Evolutionary conservation across 805 yeast genomes (phyloP).

Genomic region (Kockiozyma suomiensis): DNA sequence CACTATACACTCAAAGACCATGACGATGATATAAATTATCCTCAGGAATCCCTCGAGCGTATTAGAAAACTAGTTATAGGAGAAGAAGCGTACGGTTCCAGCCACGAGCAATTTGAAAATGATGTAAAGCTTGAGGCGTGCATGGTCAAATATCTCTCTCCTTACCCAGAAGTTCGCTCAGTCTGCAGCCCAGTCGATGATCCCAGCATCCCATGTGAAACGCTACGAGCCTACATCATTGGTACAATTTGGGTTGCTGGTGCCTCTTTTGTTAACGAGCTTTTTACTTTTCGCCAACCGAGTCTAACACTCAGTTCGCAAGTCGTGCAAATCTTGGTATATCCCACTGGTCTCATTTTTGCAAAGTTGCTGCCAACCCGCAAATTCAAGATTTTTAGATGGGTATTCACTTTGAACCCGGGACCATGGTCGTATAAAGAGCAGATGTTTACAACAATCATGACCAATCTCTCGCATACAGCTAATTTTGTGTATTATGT

Average conservation of each 20-base stretch:
- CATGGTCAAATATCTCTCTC: constrained; percentile 49
- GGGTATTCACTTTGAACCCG: constrained; percentile 54
- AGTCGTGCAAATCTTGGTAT: constrained; percentile 61
- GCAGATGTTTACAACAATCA: constrained; percentile 61
- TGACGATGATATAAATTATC: constrained; percentile 51
- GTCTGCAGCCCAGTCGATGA: constrained; percentile 46
- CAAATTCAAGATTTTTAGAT: constrained; percentile 46
- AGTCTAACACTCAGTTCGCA: constrained; percentile 52
- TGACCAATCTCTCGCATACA: constrained; percentile 33
- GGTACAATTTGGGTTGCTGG: constrained; percentile 55
- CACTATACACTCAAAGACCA: constrained; percentile 46
- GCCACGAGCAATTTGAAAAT: constrained; percentile 29
- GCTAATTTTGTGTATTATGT: constrained; percentile 11
- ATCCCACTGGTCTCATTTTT: constrained; percentile 57
- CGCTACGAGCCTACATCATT: constrained; percentile 55
- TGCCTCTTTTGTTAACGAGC: constrained; percentile 60
- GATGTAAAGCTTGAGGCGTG: constrained; percentile 50
- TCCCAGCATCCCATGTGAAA: constrained; percentile 50
- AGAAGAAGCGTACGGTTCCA: constrained; percentile 18
- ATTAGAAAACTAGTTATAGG: constrained; percentile 34
- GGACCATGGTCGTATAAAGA: constrained; percentile 69
- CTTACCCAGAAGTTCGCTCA: constrained; percentile 59
- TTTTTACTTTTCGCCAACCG: constrained; percentile 61
- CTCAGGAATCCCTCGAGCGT: constrained; percentile 43
- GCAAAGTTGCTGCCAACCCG: constrained; percentile 51